These are phyloP conservation scores for Acer negundo DNA, from an alignment of 345 rosid genomes.

Conservation along the genomic window DNA sequence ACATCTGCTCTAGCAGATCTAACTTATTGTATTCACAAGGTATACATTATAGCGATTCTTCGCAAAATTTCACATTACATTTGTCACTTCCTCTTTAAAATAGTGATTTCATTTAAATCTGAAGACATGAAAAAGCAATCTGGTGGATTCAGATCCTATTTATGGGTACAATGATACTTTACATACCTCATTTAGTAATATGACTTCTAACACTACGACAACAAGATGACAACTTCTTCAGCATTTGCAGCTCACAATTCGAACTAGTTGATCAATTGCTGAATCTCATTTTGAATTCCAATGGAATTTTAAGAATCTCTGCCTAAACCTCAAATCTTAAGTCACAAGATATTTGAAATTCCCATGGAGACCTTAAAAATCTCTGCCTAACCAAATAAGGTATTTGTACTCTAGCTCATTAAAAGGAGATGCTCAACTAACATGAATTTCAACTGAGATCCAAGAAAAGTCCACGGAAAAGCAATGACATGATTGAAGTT, in stretches of 20 bases:
- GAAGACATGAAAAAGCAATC: not conserved
- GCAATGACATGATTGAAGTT: too few relatives aligned
- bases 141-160: not conserved
- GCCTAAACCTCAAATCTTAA: too few relatives aligned
- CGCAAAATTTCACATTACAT: not conserved
- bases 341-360: too few relatives aligned
- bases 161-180: conserved; percentile 3
- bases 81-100: not conserved
- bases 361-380: too few relatives aligned
- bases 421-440: too few relatives aligned
- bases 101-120: not conserved
- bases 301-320: too few relatives aligned
- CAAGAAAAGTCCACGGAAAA: too few relatives aligned
- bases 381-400: too few relatives aligned
- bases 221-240: not conserved
- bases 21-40: not conserved
- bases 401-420: too few relatives aligned
- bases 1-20: not conserved
- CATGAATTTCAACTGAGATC: too few relatives aligned
- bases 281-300: not conserved
- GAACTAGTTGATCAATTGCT: not conserved
- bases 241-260: not conserved
- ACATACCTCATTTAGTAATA: not conserved
- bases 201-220: not conserved
- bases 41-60: not conserved